Evolutionary conservation across 1,284 basidiomycete genomes (phyloP).

Genomic region (Austroboletus novae-zelandiae): DNA sequence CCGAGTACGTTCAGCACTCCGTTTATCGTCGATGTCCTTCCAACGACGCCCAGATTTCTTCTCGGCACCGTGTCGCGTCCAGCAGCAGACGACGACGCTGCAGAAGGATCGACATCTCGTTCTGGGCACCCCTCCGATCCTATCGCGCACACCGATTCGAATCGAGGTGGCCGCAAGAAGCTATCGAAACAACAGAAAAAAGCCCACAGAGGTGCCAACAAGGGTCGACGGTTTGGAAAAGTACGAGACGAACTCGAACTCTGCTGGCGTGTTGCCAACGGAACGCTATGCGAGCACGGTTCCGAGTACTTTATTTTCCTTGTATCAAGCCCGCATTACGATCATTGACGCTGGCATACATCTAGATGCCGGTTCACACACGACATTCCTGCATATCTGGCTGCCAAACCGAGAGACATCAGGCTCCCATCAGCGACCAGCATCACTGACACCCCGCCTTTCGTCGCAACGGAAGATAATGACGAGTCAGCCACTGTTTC

Average conservation of each 20-base stretch:
- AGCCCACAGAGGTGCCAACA: constrained; percentile 74
- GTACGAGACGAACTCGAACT: constrained; percentile 72
- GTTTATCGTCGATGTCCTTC: neutral
- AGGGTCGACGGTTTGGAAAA: constrained; percentile 70
- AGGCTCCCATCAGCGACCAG: constrained; percentile 48
- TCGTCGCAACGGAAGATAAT: constrained; percentile 24
- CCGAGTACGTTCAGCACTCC: constrained; percentile 52
- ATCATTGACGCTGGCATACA: neutral
- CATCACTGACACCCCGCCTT: constrained; percentile 48
- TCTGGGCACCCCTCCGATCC: constrained; percentile 23
- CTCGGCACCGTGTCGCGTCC: constrained; percentile 40
- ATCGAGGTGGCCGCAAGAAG: constrained; percentile 43
- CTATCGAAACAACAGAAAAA: constrained; percentile 65
- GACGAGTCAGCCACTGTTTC: constrained; percentile 7
- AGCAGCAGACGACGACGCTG: constrained; percentile 71
- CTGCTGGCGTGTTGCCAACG: constrained; percentile 71
- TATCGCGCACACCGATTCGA: constrained; percentile 25
- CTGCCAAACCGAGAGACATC: constrained; percentile 74
- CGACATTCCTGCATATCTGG: constrained; percentile 75
- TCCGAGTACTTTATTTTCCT: constrained; percentile 45
- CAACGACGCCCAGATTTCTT: constrained; percentile 50
- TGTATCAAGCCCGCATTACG: neutral
- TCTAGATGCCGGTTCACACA: constrained; percentile 80
- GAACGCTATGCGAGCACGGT: constrained; percentile 62
- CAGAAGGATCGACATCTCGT: constrained; percentile 60